Conservation (phyloP, 2,329 filamentous ascomycete species). For the Cytospora leucostoma region DNA sequence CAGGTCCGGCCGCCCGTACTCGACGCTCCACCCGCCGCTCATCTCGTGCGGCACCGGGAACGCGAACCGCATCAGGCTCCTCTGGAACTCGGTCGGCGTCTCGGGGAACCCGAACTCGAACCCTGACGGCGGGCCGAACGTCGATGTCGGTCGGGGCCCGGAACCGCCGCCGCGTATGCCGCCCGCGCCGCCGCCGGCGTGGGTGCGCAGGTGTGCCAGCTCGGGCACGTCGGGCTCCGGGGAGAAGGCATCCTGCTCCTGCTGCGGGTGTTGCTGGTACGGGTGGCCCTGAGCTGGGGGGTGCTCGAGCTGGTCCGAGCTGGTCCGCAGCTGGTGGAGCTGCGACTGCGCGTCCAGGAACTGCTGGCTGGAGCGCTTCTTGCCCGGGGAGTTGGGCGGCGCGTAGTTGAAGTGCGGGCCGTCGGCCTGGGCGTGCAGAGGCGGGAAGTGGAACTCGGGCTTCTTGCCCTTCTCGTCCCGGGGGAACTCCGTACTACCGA, state of each 20-base stretch:
- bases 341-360: conserved; percentile 29
- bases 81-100: conserved; percentile 85
- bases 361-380: conserved; percentile 37
- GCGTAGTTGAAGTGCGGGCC: conserved; percentile 62
- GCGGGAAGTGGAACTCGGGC: conserved; percentile 61
- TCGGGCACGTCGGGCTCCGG: conserved; percentile 47
- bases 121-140: conserved; percentile 61
- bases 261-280: conserved; percentile 27
- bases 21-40: conserved; percentile 83
- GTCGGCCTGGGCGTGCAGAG: conserved; percentile 49
- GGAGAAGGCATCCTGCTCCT: conserved; percentile 19
- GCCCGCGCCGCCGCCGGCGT: conserved; percentile 46
- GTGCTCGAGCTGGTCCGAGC: too few relatives aligned
- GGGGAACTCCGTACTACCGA: conserved; percentile 34
- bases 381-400: conserved; percentile 48
- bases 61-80: conserved; percentile 86
- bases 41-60: conserved; percentile 71
- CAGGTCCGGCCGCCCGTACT: conserved; percentile 88
- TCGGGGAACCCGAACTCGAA: conserved; percentile 81
- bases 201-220: conserved; percentile 58
- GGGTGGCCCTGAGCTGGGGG: too few relatives aligned
- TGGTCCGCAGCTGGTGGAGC: too few relatives aligned
- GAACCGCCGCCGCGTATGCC: conserved; percentile 28
- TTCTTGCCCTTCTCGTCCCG: conserved; percentile 37
- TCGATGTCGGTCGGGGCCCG: conserved; percentile 52